A percentile compares a stretch with the other conserved stretches of the same genome.
Conservation (phyloP, 2,329 filamentous ascomycete genomes). For the Colletotrichum lupini region DNA sequence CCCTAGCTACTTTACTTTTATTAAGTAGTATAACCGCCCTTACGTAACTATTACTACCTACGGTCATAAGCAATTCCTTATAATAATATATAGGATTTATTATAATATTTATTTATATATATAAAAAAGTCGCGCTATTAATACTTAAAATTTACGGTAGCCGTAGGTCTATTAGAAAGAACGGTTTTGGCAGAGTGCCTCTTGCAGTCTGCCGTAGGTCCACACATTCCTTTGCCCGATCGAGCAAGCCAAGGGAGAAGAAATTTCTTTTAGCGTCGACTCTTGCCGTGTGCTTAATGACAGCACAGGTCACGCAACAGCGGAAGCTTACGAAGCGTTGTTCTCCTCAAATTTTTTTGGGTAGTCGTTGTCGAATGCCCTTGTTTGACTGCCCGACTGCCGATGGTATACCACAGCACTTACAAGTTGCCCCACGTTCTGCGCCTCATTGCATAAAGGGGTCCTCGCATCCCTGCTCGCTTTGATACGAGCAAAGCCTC, state of each 20-base stretch:
- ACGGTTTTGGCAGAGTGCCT: no score
- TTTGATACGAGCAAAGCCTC: slow-evolving; percentile 29
- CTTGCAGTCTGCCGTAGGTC: no score
- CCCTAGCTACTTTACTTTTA: no score
- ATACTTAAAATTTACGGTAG: no score
- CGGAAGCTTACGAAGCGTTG: not conserved
- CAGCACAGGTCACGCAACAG: not conserved
- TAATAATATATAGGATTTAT: no score
- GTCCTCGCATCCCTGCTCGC: slow-evolving; percentile 20
- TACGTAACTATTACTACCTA: no score
- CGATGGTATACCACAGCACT: not conserved
- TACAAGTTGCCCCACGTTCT: slow-evolving; percentile 10
- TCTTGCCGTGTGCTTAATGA: not conserved
- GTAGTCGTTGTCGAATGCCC: not conserved
- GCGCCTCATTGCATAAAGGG: slow-evolving; percentile 35
- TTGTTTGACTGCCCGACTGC: not conserved
- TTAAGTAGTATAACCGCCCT: no score
- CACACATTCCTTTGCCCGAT: slow-evolving; percentile 6
- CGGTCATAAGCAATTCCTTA: no score
- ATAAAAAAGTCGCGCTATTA: no score
- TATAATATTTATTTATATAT: no score
- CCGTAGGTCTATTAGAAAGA: no score
- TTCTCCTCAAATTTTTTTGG: not conserved
- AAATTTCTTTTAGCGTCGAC: not conserved
- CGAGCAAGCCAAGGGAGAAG: not conserved